Evolutionary conservation across 257 asterid genomes (phyloP).

Genomic region (Nicotiana benthamiana): DNA sequence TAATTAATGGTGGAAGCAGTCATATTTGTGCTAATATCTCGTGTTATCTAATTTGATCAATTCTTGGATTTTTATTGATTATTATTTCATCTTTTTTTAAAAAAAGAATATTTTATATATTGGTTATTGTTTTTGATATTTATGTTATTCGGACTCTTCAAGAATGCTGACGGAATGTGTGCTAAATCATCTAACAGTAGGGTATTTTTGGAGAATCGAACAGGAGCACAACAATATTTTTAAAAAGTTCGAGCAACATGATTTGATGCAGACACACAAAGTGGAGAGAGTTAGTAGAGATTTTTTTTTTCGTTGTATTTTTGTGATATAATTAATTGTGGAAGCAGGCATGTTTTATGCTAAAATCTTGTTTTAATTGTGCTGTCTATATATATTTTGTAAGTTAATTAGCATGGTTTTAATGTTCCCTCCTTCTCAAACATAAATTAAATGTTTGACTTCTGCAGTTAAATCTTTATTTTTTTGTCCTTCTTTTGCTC

Average conservation of each 20-base stretch:
- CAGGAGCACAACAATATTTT: neutral
- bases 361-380: neutral
- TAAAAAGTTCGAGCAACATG: neutral
- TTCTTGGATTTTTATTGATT: neutral
- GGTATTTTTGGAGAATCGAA: neutral
- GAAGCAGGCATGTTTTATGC: neutral
- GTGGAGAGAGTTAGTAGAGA: neutral
- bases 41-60: neutral
- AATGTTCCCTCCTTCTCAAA: neutral
- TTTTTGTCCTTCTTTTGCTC: neutral
- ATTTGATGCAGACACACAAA: neutral
- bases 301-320: neutral
- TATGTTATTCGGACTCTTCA: neutral
- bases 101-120: neutral
- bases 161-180: neutral
- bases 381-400: neutral
- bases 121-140: neutral
- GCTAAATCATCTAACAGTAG: neutral
- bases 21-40: neutral
- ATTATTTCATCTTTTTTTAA: neutral
- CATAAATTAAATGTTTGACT: neutral
- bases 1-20: neutral
- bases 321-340: neutral
- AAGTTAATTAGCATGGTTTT: neutral
- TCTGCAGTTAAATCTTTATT: neutral